phyloP scores from a whole-genome alignment of 306 rosid species.

The Cicer arietinum region DNA sequence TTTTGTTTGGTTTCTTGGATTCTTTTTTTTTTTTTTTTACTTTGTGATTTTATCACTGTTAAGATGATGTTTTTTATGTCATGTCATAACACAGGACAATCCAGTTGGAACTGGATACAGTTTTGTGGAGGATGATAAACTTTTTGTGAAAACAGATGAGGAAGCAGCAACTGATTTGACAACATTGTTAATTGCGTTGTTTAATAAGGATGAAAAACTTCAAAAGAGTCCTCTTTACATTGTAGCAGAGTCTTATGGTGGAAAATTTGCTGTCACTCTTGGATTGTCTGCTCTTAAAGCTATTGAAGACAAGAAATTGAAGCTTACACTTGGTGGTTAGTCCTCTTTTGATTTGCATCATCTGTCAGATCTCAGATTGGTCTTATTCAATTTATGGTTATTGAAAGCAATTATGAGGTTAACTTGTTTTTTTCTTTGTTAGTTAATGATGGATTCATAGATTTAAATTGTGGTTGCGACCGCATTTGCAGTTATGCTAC shows the following conservation, averaged over 20 bases:
- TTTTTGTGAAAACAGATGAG: constrained; percentile 69
- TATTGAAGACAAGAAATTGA: constrained; percentile 59
- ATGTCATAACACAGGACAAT: constrained; percentile 61
- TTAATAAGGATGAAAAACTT: constrained; percentile 58
- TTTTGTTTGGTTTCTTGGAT: no score
- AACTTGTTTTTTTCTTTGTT: constrained; percentile 3
- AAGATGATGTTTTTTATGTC: neutral
- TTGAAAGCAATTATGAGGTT: constrained; percentile 2
- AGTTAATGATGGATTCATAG: neutral
- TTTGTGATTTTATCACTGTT: neutral
- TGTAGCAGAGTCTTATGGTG: constrained; percentile 95
- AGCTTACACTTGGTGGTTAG: constrained; percentile 73
- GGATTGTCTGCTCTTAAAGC: constrained; percentile 69
- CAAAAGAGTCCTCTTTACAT: constrained; percentile 80
- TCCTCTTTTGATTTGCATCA: constrained; percentile 1
- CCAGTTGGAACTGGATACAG: constrained; percentile 96
- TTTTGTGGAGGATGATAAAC: constrained; percentile 65
- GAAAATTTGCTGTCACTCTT: constrained; percentile 81
- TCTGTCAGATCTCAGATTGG: constrained; percentile 5
- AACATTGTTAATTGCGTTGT: constrained; percentile 61
- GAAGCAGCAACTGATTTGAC: constrained; percentile 87
- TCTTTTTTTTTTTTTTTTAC: neutral
- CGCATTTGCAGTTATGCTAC: no score
- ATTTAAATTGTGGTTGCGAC: no score
- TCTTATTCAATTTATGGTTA: neutral